Conservation (phyloP, 2,329 filamentous ascomycete species). For the Gyromitra esculenta region DNA sequence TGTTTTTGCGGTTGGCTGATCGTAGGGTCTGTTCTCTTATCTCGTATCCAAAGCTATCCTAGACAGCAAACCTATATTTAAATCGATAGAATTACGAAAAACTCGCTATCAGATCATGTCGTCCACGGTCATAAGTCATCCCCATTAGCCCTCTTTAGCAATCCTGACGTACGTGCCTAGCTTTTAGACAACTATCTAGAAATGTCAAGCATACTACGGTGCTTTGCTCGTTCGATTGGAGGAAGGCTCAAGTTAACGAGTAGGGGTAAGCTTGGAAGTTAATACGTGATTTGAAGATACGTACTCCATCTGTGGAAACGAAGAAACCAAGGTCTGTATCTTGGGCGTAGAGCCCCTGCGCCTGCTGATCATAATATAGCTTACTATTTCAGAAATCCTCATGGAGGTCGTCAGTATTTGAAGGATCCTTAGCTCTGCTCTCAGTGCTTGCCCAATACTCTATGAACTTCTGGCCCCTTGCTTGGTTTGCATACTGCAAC, state of each 20-base stretch:
- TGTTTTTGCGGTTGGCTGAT: no score
- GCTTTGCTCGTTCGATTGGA: neutral
- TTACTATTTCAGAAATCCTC: conserved; percentile 18
- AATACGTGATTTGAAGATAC: conserved; percentile 10
- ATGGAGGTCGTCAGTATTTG: neutral
- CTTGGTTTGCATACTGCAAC: neutral
- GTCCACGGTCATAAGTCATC: no score
- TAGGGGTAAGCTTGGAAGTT: conserved; percentile 17
- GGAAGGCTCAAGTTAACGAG: conserved; percentile 20
- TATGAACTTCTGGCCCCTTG: neutral
- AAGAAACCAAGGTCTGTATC: conserved; percentile 32
- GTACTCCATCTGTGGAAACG: conserved; percentile 25
- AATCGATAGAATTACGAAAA: no score
- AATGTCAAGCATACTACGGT: conserved; percentile 5
- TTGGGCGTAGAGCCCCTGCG: neutral
- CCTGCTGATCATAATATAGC: neutral
- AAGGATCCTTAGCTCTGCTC: neutral
- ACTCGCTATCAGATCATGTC: no score
- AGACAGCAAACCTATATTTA: no score
- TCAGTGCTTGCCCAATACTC: neutral
- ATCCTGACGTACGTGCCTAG: no score
- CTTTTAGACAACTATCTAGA: no score
- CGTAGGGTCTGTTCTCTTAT: no score
- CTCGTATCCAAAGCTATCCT: no score
- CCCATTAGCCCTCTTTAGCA: no score